These are phyloP conservation scores for Fraxinus latifolia DNA, from an alignment of 305 asterid genomes.

Conservation along the genomic window DNA sequence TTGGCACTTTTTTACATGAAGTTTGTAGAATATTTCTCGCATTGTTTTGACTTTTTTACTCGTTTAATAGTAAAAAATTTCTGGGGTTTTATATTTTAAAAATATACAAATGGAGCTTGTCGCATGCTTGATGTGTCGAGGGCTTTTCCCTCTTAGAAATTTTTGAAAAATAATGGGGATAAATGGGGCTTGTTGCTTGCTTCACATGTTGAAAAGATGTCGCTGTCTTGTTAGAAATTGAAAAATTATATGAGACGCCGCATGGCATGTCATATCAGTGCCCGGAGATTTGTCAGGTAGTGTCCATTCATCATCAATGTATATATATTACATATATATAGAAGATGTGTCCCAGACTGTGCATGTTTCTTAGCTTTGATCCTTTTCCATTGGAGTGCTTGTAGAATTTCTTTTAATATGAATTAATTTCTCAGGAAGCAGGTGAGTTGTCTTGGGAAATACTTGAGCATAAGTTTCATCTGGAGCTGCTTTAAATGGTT, in stretches of 20 bases:
- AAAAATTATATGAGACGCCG: not conserved
- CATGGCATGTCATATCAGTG: not conserved
- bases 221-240: not conserved
- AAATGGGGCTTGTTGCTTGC: not conserved
- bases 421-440: conserved; percentile 60
- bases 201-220: not conserved
- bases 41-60: not conserved
- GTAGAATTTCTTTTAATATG: not conserved
- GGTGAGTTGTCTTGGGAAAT: conserved; percentile 82
- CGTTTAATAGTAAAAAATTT: not conserved
- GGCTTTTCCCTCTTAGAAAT: not conserved
- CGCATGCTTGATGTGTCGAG: not conserved
- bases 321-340: not conserved
- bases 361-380: not conserved
- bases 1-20: not conserved
- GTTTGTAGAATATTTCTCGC: not conserved
- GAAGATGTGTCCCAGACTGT: not conserved
- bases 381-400: not conserved
- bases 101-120: not conserved
- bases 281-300: not conserved
- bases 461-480: conserved; percentile 81
- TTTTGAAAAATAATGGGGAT: not conserved
- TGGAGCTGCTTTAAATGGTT: conserved; percentile 99
- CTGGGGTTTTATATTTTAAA: not conserved
- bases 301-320: not conserved